Percentiles rank a stretch among this genome's conserved stretches.
Evolutionary conservation across 495 filamentous ascomycete genomes (phyloP).

Genomic region (Baudoinia panamericana): DNA sequence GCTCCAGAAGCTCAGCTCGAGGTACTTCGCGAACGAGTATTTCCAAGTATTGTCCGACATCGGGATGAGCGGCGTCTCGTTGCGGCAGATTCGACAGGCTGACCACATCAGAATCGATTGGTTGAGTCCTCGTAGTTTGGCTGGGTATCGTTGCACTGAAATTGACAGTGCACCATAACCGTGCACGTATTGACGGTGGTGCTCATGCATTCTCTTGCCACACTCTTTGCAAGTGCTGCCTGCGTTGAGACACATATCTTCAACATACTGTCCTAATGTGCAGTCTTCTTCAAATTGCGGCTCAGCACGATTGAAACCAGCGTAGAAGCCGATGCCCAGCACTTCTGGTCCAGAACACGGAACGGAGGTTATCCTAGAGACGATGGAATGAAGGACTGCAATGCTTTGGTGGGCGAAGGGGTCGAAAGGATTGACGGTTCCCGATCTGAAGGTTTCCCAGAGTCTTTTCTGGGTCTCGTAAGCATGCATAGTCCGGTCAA

Average conservation of each 20-base stretch:
- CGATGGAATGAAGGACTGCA: slow-evolving; percentile 83
- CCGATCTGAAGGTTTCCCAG: slow-evolving; percentile 85
- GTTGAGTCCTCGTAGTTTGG: slow-evolving; percentile 54
- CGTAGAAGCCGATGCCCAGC: slow-evolving; percentile 75
- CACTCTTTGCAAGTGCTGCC: slow-evolving; percentile 67
- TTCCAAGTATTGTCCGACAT: slow-evolving; percentile 98
- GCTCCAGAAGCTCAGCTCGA: slow-evolving; percentile 95
- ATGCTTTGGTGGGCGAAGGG: slow-evolving; percentile 92
- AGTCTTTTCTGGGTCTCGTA: slow-evolving; percentile 89
- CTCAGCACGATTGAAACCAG: slow-evolving; percentile 63
- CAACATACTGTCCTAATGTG: slow-evolving; percentile 89
- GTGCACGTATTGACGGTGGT: slow-evolving; percentile 95
- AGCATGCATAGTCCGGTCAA: slow-evolving; percentile 85
- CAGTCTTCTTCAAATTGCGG: slow-evolving; percentile 68
- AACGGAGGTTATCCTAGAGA: slow-evolving; percentile 79
- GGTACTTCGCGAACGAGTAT: slow-evolving; percentile 95
- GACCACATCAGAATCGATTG: slow-evolving; percentile 96
- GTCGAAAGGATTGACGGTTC: slow-evolving; percentile 75
- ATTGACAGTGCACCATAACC: slow-evolving; percentile 87
- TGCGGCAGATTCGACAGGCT: slow-evolving; percentile 77
- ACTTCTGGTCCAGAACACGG: slow-evolving; percentile 84
- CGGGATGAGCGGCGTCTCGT: slow-evolving; percentile 75
- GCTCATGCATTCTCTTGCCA: slow-evolving; percentile 77
- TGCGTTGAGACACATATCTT: slow-evolving; percentile 69
- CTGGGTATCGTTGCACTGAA: slow-evolving; percentile 63